phyloP scores from a whole-genome alignment of 306 rosid species.

The Vigna nakashimae region DNA sequence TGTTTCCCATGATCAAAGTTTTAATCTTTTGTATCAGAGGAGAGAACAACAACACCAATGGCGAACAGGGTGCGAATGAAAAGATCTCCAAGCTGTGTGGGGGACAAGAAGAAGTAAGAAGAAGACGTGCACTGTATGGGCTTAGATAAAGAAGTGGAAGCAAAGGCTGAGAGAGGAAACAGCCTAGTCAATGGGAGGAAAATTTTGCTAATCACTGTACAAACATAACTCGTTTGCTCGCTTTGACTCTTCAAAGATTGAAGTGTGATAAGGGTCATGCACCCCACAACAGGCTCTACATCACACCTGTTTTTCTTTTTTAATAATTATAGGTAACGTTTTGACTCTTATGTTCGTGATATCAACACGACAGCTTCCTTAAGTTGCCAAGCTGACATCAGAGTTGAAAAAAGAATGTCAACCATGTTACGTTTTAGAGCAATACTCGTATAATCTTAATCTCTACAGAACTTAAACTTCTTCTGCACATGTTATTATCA shows the following conservation, averaged over 20 bases:
- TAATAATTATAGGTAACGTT: background rate
- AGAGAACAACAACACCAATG: conserved; percentile 10
- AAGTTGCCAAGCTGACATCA: background rate
- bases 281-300: background rate
- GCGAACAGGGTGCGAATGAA: conserved; percentile 15
- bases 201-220: conserved; percentile 18
- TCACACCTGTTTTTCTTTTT: conserved; percentile 5
- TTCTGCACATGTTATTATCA: background rate
- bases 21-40: background rate
- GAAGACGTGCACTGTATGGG: conserved; percentile 31
- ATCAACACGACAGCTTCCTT: background rate
- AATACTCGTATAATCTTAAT: background rate
- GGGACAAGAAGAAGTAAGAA: background rate
- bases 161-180: background rate
- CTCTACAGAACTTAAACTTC: too few species aligned
- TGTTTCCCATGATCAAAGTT: conserved; percentile 66
- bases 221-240: background rate
- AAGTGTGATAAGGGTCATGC: background rate
- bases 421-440: background rate
- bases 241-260: conserved; percentile 42
- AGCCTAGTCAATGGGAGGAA: conserved; percentile 45
- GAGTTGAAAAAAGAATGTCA: background rate
- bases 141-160: conserved; percentile 1
- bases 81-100: background rate
- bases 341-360: background rate